Base-by-base conservation (phyloP, 2,329 filamentous ascomycete species). In the Xylariomycetidae sp. region DNA sequence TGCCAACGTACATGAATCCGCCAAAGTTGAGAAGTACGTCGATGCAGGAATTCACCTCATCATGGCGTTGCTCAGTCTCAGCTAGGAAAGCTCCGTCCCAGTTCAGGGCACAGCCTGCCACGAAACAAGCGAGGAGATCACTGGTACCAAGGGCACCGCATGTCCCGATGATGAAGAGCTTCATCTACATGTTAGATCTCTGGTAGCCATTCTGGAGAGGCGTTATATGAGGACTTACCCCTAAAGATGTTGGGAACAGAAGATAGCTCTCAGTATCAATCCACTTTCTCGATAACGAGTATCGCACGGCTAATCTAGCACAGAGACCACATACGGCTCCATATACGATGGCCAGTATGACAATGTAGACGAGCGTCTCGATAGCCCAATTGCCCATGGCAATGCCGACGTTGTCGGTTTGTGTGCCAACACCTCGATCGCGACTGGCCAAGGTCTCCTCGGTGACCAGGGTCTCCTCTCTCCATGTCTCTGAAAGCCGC, bases 51-150 rank as follows among this genome's bases (percentile, higher is more conserved):
- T 80, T 80, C 44, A 80, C 74, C 28, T 78, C 73, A 37, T 80
- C 77, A 45, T 78, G 74, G 8, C 74, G 67, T 7, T 63, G 57
- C 36, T 75, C 63, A 0, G 70, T 64, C 50, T 80, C 76, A 4
- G 62, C 61, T 3, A 78, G 68, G 45, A 72, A 80, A n/a, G 66
- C 49, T 4, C 77, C 75, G 35, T 80, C 71, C 77, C 77, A 81
- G 53, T 80, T 81, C 29, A 81, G 57, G 9, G 67, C 66, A 45
- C 67, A 72, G 6, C 77, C 77, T 1, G 77, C 75, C 3, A 74
- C 63, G 37, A 79, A 79, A 48, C 74, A 81, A 3, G 75, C 74
- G 4, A 81, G 62, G 0, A 78, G 66, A 40, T 80, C 77, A 34
- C 79, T 73, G 0, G 72, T 74, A 10, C 75, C 76, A 12, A 80